Base-by-base conservation (phyloP, 1,284 basidiomycete genomes). In the Rhodotorula sp. region DNA sequence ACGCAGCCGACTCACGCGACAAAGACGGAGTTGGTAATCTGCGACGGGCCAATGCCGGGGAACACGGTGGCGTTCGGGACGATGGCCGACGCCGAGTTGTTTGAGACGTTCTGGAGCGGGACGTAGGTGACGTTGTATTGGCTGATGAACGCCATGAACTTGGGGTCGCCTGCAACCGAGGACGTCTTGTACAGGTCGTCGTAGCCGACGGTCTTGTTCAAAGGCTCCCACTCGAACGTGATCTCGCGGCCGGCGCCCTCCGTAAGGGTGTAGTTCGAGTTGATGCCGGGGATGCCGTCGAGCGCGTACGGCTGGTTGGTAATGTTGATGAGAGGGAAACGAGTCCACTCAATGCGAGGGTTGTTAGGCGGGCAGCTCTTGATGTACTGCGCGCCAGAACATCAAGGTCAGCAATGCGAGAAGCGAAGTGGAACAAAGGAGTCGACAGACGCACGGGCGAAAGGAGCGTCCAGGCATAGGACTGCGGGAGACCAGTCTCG, bases 71-170 rank as follows among this genome's bases (percentile, higher is more conserved):
- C 81, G 64, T 76, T 73, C 27, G 81, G 84, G 63, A 86, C 77
- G 70, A 85, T 56, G 53, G 44, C 57, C 62, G 48, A 64, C 27
- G n/a, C 61, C 41, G 57, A 58, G 25, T 46, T 23, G n/a, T 54
- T 46, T 16, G 53, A 21, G 46, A 67, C 49, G 54, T 57, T 67
- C 12, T 41, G 9, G 17, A 71, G 23, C 27, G 61, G 62, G 7
- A 62, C 52, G 59, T 64, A 89, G 21, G 88, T 89, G n/a, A 84
- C 84, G 82, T 89, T 89, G 64, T 88, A 80, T 79, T 89, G 87
- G 42, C 83, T 84, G 58, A 88, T 85, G 85, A 86, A 88, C 52
- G 84, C 86, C 57, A 81, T 84, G 56, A 77, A 85, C 81, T 84
- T 82, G 45, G 85, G 80, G 27, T 78, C 75, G 5, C 84, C 84